These are phyloP conservation scores for Cryptomeria japonica DNA, from an alignment of 75 land plant genomes.

Conservation along the genomic window DNA sequence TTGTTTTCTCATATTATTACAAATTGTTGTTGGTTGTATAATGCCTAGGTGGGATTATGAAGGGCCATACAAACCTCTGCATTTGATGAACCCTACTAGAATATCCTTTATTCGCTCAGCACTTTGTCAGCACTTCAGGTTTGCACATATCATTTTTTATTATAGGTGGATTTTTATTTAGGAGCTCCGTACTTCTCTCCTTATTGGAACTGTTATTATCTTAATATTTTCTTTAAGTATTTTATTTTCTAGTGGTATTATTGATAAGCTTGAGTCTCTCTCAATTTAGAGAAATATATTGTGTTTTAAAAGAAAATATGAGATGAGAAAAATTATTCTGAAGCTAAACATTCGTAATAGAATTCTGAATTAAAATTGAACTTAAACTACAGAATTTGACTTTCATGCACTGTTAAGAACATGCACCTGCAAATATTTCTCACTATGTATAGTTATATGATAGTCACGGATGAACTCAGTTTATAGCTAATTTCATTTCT, in stretches of 20 bases:
- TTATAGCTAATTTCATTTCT: neutral
- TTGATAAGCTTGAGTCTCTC: neutral
- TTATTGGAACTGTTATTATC: neutral
- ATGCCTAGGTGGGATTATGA: conserved; percentile 81
- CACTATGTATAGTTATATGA: neutral
- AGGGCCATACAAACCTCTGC: conserved; percentile 92
- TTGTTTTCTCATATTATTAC: neutral
- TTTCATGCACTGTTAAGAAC: neutral
- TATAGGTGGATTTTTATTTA: neutral
- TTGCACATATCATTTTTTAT: neutral
- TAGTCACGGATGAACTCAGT: neutral
- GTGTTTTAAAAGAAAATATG: neutral
- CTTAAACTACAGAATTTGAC: neutral
- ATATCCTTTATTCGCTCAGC: conserved; percentile 85
- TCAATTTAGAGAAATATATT: neutral
- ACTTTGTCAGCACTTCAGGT: conserved; percentile 86
- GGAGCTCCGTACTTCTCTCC: neutral
- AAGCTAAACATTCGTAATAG: neutral
- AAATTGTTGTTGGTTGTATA: neutral
- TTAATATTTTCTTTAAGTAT: neutral
- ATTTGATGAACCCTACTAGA: conserved; percentile 82
- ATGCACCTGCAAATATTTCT: neutral
- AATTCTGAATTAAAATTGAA: neutral
- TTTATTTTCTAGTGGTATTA: neutral
- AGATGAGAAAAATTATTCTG: neutral